Conservation (phyloP, 1,284 basidiomycete species). For the Meira nashicola region DNA sequence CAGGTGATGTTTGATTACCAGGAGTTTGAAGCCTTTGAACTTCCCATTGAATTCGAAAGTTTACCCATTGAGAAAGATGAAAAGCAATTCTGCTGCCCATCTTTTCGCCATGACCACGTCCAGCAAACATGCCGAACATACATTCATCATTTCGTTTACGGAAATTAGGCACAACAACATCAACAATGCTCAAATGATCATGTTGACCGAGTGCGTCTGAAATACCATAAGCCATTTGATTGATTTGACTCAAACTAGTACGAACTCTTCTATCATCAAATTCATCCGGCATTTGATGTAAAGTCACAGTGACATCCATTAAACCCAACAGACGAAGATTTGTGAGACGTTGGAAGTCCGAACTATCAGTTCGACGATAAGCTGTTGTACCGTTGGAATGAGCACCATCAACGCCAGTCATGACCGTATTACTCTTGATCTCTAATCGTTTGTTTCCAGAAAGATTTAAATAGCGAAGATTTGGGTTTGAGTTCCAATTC, state of each 20-base stretch:
- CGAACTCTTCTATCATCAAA: conserved; percentile 84
- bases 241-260: conserved; percentile 83
- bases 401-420: conserved; percentile 49
- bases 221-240: conserved; percentile 92
- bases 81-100: conserved; percentile 61
- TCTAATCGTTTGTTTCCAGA: conserved; percentile 83
- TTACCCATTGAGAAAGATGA: conserved; percentile 40
- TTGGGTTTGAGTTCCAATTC: conserved; percentile 99
- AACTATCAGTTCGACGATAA: conserved; percentile 57
- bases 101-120: conserved; percentile 56
- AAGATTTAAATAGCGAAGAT: conserved; percentile 81
- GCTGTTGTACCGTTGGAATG: conserved; percentile 22
- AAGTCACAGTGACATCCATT: conserved; percentile 91
- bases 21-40: conserved; percentile 11
- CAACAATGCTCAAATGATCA: conserved; percentile 72
- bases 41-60: conserved; percentile 37
- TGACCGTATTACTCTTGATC: conserved; percentile 63
- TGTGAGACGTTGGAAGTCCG: conserved; percentile 78
- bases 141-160: conserved; percentile 72
- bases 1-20: conserved; percentile 2
- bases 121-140: conserved; percentile 90
- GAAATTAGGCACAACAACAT: conserved; percentile 86
- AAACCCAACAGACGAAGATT: conserved; percentile 84
- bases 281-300: conserved; percentile 67
- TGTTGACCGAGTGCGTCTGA: conserved; percentile 77